A percentile compares a stretch with the other conserved stretches of the same genome.
Conservation (phyloP, 116 monocot species). For the Phalaenopsis hybrid region DNA sequence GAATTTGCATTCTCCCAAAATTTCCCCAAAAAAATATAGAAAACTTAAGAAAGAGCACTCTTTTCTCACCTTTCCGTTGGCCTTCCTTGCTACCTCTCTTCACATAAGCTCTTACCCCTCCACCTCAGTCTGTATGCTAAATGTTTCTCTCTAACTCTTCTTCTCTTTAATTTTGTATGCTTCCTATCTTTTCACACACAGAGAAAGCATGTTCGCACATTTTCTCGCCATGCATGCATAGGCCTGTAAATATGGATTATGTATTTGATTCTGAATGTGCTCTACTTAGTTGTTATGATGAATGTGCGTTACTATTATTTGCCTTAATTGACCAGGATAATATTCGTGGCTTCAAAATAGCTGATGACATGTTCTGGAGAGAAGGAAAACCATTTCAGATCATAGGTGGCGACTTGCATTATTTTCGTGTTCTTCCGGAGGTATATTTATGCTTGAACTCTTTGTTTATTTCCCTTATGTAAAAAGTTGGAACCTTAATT, state of each 20-base stretch:
- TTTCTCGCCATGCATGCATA: not conserved
- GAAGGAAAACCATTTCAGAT: slow-evolving; percentile 70
- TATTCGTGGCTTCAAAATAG: slow-evolving; percentile 49
- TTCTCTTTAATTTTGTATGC: not conserved
- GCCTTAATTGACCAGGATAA: slow-evolving; percentile 13
- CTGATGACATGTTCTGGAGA: slow-evolving; percentile 72
- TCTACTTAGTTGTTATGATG: not conserved
- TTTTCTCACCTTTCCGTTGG: too few species aligned
- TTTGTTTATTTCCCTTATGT: not conserved
- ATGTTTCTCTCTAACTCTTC: not conserved
- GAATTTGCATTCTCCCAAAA: too few species aligned
- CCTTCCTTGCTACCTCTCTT: not conserved
- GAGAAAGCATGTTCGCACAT: not conserved
- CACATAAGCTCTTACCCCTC: not conserved
- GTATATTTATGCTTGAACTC: slow-evolving; percentile 17
- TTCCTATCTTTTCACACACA: not conserved
- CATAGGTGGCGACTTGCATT: slow-evolving; percentile 88
- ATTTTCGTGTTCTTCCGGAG: slow-evolving; percentile 80
- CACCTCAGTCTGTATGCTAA: not conserved
- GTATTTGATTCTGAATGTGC: not conserved
- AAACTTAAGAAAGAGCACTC: too few species aligned
- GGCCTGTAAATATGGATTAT: not conserved
- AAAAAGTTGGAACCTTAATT: not conserved
- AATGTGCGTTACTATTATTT: not conserved
- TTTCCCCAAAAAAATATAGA: too few species aligned